Evolutionary conservation across 345 rosid species (phyloP).

Genomic region (Eucalyptus marginata): DNA sequence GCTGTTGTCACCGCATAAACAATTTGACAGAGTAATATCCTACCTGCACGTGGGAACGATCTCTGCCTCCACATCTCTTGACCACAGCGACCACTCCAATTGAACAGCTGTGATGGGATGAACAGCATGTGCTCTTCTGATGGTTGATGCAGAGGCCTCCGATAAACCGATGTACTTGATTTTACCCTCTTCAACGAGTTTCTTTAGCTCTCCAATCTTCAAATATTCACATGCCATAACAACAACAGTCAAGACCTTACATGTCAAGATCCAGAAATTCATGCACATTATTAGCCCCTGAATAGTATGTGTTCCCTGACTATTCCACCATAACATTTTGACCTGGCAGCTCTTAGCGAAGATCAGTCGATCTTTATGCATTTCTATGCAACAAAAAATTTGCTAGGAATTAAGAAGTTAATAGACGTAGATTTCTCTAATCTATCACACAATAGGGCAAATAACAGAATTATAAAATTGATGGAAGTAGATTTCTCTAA

Average conservation of each 20-base stretch:
- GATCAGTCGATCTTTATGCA: not conserved
- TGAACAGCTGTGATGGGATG: constrained; percentile 70
- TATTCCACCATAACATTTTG: not conserved
- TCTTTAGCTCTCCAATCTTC: not conserved
- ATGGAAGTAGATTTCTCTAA: not conserved
- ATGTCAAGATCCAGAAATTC: not conserved
- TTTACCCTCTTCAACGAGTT: constrained; percentile 42
- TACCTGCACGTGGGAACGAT: constrained; percentile 33
- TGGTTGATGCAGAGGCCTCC: constrained; percentile 76
- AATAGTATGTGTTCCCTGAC: not conserved
- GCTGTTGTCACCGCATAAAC: not conserved
- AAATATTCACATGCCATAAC: not conserved
- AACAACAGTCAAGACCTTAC: not conserved
- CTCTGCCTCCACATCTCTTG: constrained; percentile 69
- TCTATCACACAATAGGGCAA: not conserved
- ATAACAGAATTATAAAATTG: not conserved
- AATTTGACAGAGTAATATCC: not conserved
- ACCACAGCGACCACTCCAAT: constrained; percentile 81
- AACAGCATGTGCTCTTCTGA: constrained; percentile 71
- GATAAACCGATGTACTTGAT: constrained; percentile 66
- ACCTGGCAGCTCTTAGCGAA: not conserved
- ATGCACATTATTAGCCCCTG: not conserved
- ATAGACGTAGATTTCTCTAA: not conserved
- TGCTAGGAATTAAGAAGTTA: not conserved
- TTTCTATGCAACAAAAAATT: not conserved